Percentiles rank a stretch among this genome's conserved stretches.
Evolutionary conservation across 495 filamentous ascomycete species (phyloP).

Genomic region (Lasiosphaeria ovina): DNA sequence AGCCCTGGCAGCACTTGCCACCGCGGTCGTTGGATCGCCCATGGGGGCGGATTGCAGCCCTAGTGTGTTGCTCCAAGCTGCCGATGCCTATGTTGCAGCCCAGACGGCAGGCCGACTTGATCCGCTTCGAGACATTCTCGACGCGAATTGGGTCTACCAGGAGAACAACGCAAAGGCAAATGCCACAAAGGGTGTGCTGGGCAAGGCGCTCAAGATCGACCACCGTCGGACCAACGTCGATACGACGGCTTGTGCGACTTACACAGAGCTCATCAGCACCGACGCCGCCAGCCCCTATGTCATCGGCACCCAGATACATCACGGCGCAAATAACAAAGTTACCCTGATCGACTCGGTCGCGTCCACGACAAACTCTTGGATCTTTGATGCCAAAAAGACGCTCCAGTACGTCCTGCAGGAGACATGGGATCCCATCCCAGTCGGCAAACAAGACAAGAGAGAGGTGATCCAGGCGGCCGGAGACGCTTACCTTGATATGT

Average conservation of each 20-base stretch:
- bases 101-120: slow-evolving; percentile 34
- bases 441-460: slow-evolving; percentile 27
- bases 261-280: slow-evolving; percentile 39
- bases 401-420: slow-evolving; percentile 36
- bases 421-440: slow-evolving; percentile 38
- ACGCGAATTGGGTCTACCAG: slow-evolving; percentile 18
- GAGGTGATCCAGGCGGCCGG: slow-evolving; percentile 34
- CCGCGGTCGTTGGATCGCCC: neutral
- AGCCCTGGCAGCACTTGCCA: slow-evolving; percentile 1
- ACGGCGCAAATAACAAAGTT: slow-evolving; percentile 22
- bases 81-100: slow-evolving; percentile 43
- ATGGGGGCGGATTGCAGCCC: slow-evolving; percentile 21
- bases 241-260: slow-evolving; percentile 34
- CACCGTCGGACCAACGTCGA: slow-evolving; percentile 34
- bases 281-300: slow-evolving; percentile 35
- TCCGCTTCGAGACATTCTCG: slow-evolving; percentile 14
- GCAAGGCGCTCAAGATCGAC: slow-evolving; percentile 29
- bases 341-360: slow-evolving; percentile 40
- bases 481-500: slow-evolving; percentile 45
- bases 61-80: slow-evolving; percentile 32
- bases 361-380: slow-evolving; percentile 39
- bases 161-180: slow-evolving; percentile 33
- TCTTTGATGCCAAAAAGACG: slow-evolving; percentile 42
- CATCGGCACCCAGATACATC: slow-evolving; percentile 41
- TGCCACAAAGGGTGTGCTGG: slow-evolving; percentile 29